Conservation (phyloP, 257 asterid species). For the Parsonsia alboflavescens region DNA sequence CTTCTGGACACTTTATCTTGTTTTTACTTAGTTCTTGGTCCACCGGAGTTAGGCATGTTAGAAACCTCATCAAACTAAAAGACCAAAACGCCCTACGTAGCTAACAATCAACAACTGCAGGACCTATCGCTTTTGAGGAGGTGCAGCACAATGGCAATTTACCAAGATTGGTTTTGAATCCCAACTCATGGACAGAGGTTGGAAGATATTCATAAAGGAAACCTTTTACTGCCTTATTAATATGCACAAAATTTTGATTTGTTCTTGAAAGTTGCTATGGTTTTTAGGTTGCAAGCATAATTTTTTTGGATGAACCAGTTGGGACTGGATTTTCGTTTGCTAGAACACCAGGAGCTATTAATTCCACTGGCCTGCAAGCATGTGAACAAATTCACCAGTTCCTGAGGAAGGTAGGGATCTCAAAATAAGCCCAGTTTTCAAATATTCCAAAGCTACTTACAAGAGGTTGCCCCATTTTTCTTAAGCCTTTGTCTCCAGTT, state of each 20-base stretch:
- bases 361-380: conserved; percentile 9
- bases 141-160: not conserved
- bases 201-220: not conserved
- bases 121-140: conserved; percentile 13
- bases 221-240: not conserved
- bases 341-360: conserved; percentile 6
- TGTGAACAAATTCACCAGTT: conserved; percentile 13
- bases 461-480: not conserved
- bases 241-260: not conserved
- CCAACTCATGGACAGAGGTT: conserved; percentile 23
- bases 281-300: conserved; percentile 16
- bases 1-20: no score
- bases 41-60: not conserved
- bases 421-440: not conserved
- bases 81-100: not conserved
- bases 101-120: not conserved
- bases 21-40: no score
- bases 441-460: not conserved
- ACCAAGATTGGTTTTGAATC: conserved; percentile 20
- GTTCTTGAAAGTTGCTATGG: not conserved
- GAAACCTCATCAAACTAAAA: not conserved
- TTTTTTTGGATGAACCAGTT: conserved; percentile 20
- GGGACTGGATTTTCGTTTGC: conserved; percentile 24
- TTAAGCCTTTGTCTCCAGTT: not conserved
- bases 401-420: conserved; percentile 17